Evolutionary conservation across 148 eudicot genomes (phyloP), one percentile per base, ranked within the genome.

Genomic region (Nepenthes mirabilis): DNA sequence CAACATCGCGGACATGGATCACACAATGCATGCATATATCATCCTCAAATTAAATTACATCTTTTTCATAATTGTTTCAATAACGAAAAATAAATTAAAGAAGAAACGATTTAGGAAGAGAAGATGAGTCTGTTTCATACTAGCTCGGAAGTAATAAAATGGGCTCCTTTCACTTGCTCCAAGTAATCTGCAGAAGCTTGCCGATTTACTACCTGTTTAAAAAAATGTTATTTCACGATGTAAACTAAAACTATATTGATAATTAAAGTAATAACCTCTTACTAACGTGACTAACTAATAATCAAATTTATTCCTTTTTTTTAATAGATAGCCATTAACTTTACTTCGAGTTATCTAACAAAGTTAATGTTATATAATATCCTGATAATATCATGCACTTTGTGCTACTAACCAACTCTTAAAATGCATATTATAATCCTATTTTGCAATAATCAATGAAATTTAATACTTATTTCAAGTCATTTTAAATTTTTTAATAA

Each of bases 61-160:
- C 13, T 11, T 50, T 50, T 50, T 50, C 13, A 50, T 3, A 50
- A 50, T 50, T 50, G 23, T 5, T 12, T 50, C 53, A 50, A 7
- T 50, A 11, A 2, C 23, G 0, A 11, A 2, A 14, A 14, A 23
- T 23, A 55, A 55, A 23, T 23, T 23, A 23, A 23, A 23, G 23
- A 23, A 23, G 23, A 23, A 23, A 23, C 23, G 23, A 23, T 23
- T 23, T 45, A 13, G 6, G 32, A 43, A 33, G 9, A n/a, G 51
- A 36, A 13, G 2, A 23, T 23, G 6, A 10, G 36, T 0, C 37
- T 14, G 43, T 49, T 57, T 34, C 52, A 51, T 81, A 93, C 99
- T 96, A 88, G 86, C 64, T 86, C 91, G 6, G 99, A 93, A 61
- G 85, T 82, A 64, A 86, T 77, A 62, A 93, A 93, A 66, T 83